Conservation (phyloP, 2,329 filamentous ascomycete genomes). For the Epichloe bromicola region DNA sequence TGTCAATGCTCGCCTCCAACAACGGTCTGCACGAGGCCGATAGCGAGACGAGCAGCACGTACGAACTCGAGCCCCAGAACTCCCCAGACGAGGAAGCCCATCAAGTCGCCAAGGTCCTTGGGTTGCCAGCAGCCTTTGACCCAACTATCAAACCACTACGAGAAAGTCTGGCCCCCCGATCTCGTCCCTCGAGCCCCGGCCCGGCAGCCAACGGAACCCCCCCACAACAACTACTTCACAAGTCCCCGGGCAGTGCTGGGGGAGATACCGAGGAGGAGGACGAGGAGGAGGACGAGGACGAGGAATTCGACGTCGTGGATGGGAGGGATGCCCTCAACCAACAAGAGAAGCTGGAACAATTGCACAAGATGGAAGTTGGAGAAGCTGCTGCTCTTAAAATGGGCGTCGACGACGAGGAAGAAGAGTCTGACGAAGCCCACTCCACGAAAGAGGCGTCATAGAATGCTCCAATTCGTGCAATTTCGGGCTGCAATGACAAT, state of each 20-base stretch:
- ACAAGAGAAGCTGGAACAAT: conserved; percentile 35
- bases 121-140: conserved; percentile 48
- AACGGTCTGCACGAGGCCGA: conserved; percentile 45
- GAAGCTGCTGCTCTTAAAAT: conserved; percentile 39
- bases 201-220: conserved; percentile 8
- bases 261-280: conserved; percentile 29
- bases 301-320: conserved; percentile 32
- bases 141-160: conserved; percentile 48
- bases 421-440: conserved; percentile 19
- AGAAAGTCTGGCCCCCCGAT: conserved; percentile 12
- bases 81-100: conserved; percentile 51
- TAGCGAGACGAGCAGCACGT: conserved; percentile 37
- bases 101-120: conserved; percentile 48
- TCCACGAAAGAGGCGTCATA: conserved; percentile 18
- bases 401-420: conserved; percentile 26
- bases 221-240: conserved; percentile 12
- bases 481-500: not conserved
- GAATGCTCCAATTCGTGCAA: conserved; percentile 13
- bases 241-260: conserved; percentile 20
- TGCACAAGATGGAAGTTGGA: conserved; percentile 47
- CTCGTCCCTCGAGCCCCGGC: conserved; percentile 10
- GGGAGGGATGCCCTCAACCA: conserved; percentile 31
- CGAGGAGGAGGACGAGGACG: conserved; percentile 17
- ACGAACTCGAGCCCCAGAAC: conserved; percentile 41
- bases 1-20: conserved; percentile 58